Conservation (phyloP, 2,329 filamentous ascomycete species). For the Lasiodiplodia hormozganensis region DNA sequence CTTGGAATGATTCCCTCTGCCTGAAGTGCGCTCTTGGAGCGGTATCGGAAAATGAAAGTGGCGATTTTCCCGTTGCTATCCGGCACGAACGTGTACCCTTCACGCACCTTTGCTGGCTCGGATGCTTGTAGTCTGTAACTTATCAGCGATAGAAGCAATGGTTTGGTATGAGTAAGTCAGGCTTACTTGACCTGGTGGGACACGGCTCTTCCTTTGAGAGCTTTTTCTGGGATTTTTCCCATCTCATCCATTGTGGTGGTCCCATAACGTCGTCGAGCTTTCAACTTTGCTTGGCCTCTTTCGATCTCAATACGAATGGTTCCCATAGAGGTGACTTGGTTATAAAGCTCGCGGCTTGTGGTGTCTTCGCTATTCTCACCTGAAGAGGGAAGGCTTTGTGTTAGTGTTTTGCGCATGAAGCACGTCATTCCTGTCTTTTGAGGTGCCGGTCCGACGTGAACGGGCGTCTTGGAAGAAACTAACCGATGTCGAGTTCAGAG, state of each 20-base stretch:
- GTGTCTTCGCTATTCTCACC: not conserved
- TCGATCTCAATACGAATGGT: not conserved
- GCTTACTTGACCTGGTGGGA: constrained; percentile 33
- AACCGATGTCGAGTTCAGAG: not conserved
- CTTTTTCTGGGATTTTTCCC: constrained; percentile 34
- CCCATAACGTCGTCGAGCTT: rapidly evolving
- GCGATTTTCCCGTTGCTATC: constrained; percentile 20
- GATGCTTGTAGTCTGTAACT: not conserved
- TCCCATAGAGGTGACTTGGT: not conserved
- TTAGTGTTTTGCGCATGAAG: not conserved
- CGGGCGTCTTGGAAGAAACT: not conserved
- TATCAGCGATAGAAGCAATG: not conserved
- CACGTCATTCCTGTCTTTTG: too few species aligned
- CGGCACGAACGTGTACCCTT: rapidly evolving
- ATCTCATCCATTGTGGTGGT: not conserved
- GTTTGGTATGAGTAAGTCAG: too few species aligned
- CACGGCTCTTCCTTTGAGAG: constrained; percentile 34
- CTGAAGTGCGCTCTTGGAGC: constrained; percentile 40
- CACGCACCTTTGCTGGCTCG: not conserved
- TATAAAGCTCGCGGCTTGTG: not conserved
- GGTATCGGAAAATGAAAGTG: constrained; percentile 39
- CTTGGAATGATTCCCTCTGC: constrained; percentile 42
- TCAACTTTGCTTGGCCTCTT: not conserved
- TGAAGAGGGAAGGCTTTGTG: rapidly evolving
- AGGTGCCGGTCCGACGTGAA: rapidly evolving